phyloP scores from a whole-genome alignment of 805 yeast genomes.

The Yarrowia sp. region DNA sequence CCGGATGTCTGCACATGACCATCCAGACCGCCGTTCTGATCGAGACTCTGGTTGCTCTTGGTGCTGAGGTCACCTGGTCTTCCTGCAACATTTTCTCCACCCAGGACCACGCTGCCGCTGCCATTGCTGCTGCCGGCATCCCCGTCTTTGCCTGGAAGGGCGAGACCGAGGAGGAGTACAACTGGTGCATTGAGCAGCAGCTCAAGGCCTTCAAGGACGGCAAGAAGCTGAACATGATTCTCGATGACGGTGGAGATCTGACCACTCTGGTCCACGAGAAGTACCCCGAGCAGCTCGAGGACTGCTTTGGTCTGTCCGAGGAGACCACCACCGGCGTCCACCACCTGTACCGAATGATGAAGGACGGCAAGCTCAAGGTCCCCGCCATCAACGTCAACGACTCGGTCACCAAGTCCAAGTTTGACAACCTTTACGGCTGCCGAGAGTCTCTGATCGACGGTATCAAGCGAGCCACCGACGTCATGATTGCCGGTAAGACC shows the following conservation, averaged over 20 bases:
- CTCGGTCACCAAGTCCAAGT: conserved; percentile 98
- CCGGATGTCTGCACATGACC: conserved; percentile 99
- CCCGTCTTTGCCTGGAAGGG: conserved; percentile 99
- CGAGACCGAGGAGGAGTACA: conserved; percentile 99
- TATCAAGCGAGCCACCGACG: conserved; percentile 99
- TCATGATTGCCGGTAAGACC: conserved; percentile 99
- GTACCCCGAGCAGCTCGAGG: conserved; percentile 96
- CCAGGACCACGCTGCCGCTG: conserved; percentile 99
- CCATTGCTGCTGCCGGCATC: conserved; percentile 98
- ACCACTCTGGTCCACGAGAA: conserved; percentile 96
- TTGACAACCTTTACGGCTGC: conserved; percentile 99
- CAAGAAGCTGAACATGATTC: conserved; percentile 92
- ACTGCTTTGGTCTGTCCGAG: conserved; percentile 95
- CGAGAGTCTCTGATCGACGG: conserved; percentile 98
- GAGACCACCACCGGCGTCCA: conserved; percentile 99
- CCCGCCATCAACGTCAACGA: conserved; percentile 99
- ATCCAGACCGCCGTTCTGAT: conserved; percentile 98
- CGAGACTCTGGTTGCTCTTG: conserved; percentile 95
- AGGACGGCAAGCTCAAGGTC: conserved; percentile 86
- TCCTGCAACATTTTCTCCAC: conserved; percentile 99
- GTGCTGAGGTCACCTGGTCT: conserved; percentile 99
- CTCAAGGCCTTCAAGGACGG: conserved; percentile 96
- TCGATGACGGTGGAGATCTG: conserved; percentile 99
- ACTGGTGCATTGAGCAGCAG: conserved; percentile 99
- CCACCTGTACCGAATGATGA: conserved; percentile 95